phyloP scores from a whole-genome alignment of 331 rosid species.

The Ulmus americana region DNA sequence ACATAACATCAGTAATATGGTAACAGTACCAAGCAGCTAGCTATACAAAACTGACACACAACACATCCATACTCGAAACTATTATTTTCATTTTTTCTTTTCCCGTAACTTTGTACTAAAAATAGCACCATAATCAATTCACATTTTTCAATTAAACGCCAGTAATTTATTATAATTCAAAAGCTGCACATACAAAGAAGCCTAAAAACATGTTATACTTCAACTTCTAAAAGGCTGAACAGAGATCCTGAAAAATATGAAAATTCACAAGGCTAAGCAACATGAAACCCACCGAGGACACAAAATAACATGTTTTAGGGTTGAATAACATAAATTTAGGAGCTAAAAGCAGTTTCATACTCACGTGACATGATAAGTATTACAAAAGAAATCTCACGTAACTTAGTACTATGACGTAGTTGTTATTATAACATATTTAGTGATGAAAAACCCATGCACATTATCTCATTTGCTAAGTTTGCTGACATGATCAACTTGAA shows the following conservation, averaged over 20 bases:
- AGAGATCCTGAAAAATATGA: too few relatives aligned
- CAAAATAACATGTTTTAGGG: too few relatives aligned
- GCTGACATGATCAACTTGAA: neutral
- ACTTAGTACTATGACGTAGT: too few relatives aligned
- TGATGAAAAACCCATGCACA: constrained; percentile 4
- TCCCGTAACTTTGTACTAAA: neutral
- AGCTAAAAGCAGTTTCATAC: too few relatives aligned
- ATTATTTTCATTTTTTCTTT: neutral
- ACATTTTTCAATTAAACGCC: neutral
- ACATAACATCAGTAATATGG: constrained; percentile 5
- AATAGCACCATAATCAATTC: neutral
- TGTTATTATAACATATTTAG: neutral
- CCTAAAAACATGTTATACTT: neutral
- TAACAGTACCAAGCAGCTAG: constrained; percentile 6
- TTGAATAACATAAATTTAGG: neutral
- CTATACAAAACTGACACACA: neutral
- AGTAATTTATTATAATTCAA: neutral
- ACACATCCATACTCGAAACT: neutral
- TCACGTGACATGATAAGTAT: too few relatives aligned
- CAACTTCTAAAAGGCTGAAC: neutral
- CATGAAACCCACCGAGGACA: too few relatives aligned
- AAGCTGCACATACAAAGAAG: neutral
- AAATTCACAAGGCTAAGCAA: too few relatives aligned
- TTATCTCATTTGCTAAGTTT: neutral
- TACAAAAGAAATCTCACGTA: too few relatives aligned